Evolutionary conservation across 768 basidiomycete species (phyloP).

Genomic region (Russula dissimulans): DNA sequence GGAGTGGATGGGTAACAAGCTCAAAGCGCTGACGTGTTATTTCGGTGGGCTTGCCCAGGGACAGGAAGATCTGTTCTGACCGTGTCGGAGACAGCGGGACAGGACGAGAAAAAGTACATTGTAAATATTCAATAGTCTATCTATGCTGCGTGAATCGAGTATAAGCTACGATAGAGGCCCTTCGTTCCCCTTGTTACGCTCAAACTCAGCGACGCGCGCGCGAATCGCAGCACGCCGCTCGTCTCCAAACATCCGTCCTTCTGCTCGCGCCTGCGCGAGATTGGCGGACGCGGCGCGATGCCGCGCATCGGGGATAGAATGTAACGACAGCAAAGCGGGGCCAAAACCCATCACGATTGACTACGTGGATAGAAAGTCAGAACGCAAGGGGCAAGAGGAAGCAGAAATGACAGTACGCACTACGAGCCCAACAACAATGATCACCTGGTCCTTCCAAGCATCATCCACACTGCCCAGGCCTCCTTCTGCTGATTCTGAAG

Average conservation of each 20-base stretch:
- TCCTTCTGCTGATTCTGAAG: constrained; percentile 10
- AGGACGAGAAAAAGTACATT: not conserved
- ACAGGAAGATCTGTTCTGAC: constrained; percentile 52
- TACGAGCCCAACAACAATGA: constrained; percentile 40
- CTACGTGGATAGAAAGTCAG: constrained; percentile 22
- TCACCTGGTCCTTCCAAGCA: constrained; percentile 41
- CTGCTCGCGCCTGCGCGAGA: constrained; percentile 48
- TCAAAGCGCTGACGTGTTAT: constrained; percentile 92
- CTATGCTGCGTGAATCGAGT: not conserved
- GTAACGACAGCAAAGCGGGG: constrained; percentile 33
- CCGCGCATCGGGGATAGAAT: constrained; percentile 30
- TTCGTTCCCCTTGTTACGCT: constrained; percentile 15
- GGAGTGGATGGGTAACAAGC: constrained; percentile 89
- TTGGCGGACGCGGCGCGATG: constrained; percentile 49
- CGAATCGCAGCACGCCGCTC: constrained; percentile 44
- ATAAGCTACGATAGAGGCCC: not conserved
- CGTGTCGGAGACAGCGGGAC: not conserved
- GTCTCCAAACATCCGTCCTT: constrained; percentile 46
- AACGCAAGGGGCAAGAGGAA: not conserved
- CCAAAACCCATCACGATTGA: constrained; percentile 38
- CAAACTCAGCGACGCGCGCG: constrained; percentile 36
- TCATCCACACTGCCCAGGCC: constrained; percentile 29
- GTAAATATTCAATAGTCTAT: not conserved
- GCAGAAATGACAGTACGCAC: constrained; percentile 28
- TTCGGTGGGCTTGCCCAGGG: constrained; percentile 75